Base-by-base conservation (phyloP, 2,329 filamentous ascomycete genomes). In the Hawksworthiomyces lignivorus region DNA sequence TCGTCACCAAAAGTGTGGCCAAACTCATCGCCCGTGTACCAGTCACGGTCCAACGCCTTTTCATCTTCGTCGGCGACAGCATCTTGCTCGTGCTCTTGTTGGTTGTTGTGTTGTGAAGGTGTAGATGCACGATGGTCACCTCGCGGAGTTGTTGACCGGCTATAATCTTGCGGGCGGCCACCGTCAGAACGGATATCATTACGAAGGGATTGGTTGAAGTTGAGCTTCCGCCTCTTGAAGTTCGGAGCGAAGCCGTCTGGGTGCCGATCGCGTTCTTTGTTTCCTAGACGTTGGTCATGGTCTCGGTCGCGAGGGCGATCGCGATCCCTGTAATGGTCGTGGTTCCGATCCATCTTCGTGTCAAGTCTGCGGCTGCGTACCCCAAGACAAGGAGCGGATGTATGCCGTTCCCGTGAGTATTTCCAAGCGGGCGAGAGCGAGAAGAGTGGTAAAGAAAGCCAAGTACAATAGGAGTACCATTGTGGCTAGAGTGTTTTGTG, bases 1-100 rank as follows among this genome's bases (percentile, higher is more conserved):
- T 96, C 89, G 57, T 95, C 89, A 50, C 88, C 89, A 54, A 95
- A 86, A 0, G 82, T 84, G 56, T 94, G 85, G 0, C 77, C 75
- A 20, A 82, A 80, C 58, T 95, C 88, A 56, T 94, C 88, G 36
- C 85, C 86, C 18, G 79, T 81, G 55, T 96, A 96, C 89, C 89
- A 96, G 62, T 95, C 89, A 48, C 89, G 79, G 58, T 96, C 89
- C 41, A 95, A 69, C 9, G 81, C 85, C 48, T 75, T 75, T 15
- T 79, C 75, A 49, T 94, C 86, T 47, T 86, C 77, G 29, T 82
- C 74, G 26, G 74, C 70, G 12, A 26, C 73, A 3, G 72, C 74
- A 35, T 84, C 77, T 44, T 81, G 77, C 43, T 75, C 71, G 19
- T 66, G 58, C 50, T 77, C n/a, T n/a, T n/a, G n/a, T n/a, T n/a